Percentiles rank a stretch among this genome's conserved stretches.
phyloP scores from a whole-genome alignment of 306 rosid species.

The Senna siamea region DNA sequence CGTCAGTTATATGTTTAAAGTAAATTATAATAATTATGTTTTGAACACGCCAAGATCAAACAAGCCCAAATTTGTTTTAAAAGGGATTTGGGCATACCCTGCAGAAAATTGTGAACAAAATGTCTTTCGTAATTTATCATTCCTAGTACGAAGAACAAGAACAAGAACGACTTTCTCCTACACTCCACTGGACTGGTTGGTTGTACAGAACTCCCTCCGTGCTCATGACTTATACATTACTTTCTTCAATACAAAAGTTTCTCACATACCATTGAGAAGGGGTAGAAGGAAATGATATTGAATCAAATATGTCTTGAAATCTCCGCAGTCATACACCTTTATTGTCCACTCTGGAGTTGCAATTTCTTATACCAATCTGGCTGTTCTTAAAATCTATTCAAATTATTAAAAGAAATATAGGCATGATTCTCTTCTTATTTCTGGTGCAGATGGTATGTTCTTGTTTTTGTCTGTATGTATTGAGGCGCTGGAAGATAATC shows the following conservation, averaged over 20 bases:
- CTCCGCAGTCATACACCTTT: background rate
- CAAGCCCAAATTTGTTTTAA: background rate
- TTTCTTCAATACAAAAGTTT: background rate
- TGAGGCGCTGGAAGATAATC: slow-evolving; percentile 70
- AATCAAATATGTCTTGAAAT: slow-evolving; percentile 1
- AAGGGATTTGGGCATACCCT: slow-evolving; percentile 15
- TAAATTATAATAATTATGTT: slow-evolving; percentile 8
- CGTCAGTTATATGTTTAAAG: background rate
- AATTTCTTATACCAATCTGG: slow-evolving; percentile 21
- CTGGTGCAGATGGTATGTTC: slow-evolving; percentile 78
- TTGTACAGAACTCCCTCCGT: background rate
- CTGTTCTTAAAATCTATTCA: slow-evolving; percentile 17
- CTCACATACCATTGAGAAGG: background rate
- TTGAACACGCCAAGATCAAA: background rate
- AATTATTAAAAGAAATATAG: background rate
- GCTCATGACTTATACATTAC: background rate
- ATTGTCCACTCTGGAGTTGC: slow-evolving; percentile 24
- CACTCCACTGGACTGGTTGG: background rate
- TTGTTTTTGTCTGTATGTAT: slow-evolving; percentile 61
- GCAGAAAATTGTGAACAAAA: slow-evolving; percentile 11
- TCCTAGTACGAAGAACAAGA: background rate
- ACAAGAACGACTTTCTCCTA: background rate
- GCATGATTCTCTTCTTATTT: slow-evolving; percentile 13
- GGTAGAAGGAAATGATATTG: slow-evolving; percentile 21
- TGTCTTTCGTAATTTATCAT: background rate